phyloP scores from a whole-genome alignment of 805 yeast genomes.

The Kodamaea kaohsiungensis region DNA sequence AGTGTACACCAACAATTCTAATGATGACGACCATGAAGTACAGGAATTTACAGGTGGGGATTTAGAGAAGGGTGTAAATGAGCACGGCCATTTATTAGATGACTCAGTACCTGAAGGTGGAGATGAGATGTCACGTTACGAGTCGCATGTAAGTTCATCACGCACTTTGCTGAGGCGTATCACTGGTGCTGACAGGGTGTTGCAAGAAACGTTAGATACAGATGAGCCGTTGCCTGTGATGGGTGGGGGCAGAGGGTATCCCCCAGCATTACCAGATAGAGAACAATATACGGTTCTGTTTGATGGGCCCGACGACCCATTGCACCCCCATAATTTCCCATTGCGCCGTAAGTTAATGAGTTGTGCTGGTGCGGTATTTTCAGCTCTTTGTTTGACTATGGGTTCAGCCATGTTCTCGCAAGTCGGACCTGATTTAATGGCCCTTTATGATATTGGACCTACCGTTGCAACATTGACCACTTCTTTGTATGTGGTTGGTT shows the following conservation, averaged over 20 bases:
- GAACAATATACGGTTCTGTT: slow-evolving; percentile 65
- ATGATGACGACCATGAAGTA: slow-evolving; percentile 8
- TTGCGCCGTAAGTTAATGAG: slow-evolving; percentile 22
- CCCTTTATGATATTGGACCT: slow-evolving; percentile 56
- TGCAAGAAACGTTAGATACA: slow-evolving; percentile 22
- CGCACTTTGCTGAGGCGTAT: slow-evolving; percentile 21
- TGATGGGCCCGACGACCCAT: slow-evolving; percentile 79
- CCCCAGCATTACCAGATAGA: slow-evolving; percentile 58
- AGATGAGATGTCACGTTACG: slow-evolving; percentile 26
- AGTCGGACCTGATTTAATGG: slow-evolving; percentile 50
- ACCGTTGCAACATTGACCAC: slow-evolving; percentile 77
- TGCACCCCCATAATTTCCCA: slow-evolving; percentile 73
- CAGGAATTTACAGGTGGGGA: slow-evolving; percentile 14
- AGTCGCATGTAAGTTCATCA: slow-evolving; percentile 22
- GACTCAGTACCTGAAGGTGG: slow-evolving; percentile 15
- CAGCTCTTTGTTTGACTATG: slow-evolving; percentile 27
- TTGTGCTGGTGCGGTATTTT: slow-evolving; percentile 29
- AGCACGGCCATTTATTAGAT: slow-evolving; percentile 1
- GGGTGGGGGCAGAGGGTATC: slow-evolving; percentile 69
- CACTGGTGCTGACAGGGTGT: slow-evolving; percentile 22
- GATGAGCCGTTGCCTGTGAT: slow-evolving; percentile 44
- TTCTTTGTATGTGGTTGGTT: slow-evolving; percentile 85
- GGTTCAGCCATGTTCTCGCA: slow-evolving; percentile 58
- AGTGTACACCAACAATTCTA: not conserved
- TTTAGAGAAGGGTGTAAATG: slow-evolving; percentile 6